Evolutionary conservation across 768 basidiomycete species (phyloP).

Genomic region (Mycena amicta): DNA sequence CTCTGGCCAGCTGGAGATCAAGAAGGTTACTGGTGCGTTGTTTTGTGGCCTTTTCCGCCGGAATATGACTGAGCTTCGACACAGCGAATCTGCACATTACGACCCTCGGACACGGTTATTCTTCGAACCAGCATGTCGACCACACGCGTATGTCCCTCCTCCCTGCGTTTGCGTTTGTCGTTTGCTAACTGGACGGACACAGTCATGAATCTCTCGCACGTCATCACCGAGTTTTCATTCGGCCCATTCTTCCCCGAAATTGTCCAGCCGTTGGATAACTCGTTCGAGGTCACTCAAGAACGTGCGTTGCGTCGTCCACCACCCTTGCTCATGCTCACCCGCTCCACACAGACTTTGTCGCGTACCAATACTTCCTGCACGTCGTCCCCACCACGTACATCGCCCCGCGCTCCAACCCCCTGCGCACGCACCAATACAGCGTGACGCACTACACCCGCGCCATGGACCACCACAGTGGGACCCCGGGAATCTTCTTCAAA

Average conservation of each 20-base stretch:
- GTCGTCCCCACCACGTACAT: constrained; percentile 96
- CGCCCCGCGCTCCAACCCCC: constrained; percentile 63
- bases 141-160: constrained; percentile 65
- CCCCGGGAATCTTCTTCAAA: constrained; percentile 98
- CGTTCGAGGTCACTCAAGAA: constrained; percentile 72
- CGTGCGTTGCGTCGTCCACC: constrained; percentile 47
- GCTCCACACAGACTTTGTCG: constrained; percentile 66
- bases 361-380: constrained; percentile 93
- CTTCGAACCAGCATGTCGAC: constrained; percentile 83
- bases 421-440: constrained; percentile 86
- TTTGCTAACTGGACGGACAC: neutral
- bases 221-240: constrained; percentile 96
- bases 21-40: constrained; percentile 80
- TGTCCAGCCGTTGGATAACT: constrained; percentile 90
- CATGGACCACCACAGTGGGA: constrained; percentile 72
- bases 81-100: constrained; percentile 94
- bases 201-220: constrained; percentile 98
- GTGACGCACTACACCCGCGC: constrained; percentile 89
- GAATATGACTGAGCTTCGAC: neutral
- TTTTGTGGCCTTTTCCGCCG: neutral
- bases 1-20: constrained; percentile 79
- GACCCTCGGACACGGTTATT: constrained; percentile 92
- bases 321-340: constrained; percentile 4
- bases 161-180: neutral
- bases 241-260: constrained; percentile 97